phyloP scores from a whole-genome alignment of 768 basidiomycete species.

The Boletus reticulatus region DNA sequence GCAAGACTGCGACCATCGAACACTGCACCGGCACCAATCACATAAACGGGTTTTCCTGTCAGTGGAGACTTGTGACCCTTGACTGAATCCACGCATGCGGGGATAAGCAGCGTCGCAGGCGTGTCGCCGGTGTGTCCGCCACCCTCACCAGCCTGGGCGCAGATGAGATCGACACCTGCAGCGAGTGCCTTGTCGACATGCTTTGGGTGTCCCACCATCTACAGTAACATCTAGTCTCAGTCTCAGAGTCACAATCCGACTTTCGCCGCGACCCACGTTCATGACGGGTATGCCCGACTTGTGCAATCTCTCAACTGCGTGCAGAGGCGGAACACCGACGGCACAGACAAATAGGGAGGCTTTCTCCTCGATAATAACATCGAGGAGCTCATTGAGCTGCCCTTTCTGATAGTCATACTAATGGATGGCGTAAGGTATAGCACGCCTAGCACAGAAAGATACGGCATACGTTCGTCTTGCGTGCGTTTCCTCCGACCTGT shows the following conservation, averaged over 20 bases:
- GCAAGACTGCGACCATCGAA: slow-evolving; percentile 87
- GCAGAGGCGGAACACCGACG: slow-evolving; percentile 80
- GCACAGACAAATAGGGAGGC: slow-evolving; percentile 88
- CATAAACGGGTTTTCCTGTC: slow-evolving; percentile 80
- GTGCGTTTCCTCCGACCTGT: slow-evolving; percentile 79
- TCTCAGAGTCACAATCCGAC: not conserved
- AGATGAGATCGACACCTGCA: slow-evolving; percentile 88
- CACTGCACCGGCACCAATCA: slow-evolving; percentile 90
- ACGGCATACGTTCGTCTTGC: slow-evolving; percentile 80
- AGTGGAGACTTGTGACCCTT: slow-evolving; percentile 75
- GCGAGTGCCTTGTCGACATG: slow-evolving; percentile 80
- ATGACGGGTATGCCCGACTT: slow-evolving; percentile 82
- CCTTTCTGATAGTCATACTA: slow-evolving; percentile 91
- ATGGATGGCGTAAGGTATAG: not conserved
- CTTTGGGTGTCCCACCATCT: slow-evolving; percentile 95
- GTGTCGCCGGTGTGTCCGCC: slow-evolving; percentile 87
- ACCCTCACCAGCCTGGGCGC: slow-evolving; percentile 91
- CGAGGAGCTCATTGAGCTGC: slow-evolving; percentile 75
- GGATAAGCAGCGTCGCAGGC: slow-evolving; percentile 83
- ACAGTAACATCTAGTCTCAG: not conserved
- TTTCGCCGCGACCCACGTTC: slow-evolving; percentile 51
- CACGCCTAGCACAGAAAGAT: not conserved
- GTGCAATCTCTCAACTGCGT: slow-evolving; percentile 80
- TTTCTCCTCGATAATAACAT: slow-evolving; percentile 92
- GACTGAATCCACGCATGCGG: slow-evolving; percentile 84